These are phyloP conservation scores for Theileria annulata DNA, from an alignment of 169 alveolate species.

Conservation along the genomic window DNA sequence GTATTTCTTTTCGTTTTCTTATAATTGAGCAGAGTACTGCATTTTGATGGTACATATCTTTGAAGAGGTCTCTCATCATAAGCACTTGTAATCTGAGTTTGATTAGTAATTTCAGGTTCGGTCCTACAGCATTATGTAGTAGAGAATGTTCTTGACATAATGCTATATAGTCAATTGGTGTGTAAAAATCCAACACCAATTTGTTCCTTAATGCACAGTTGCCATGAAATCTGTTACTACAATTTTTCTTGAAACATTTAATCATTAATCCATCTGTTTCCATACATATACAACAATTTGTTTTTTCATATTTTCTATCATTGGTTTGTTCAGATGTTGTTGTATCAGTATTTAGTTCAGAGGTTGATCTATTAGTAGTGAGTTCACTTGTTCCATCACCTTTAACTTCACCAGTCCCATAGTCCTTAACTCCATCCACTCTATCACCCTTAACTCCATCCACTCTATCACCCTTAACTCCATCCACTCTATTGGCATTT, in stretches of 20 bases:
- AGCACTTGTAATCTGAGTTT: conserved; percentile 30
- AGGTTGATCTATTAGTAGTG: too few relatives aligned
- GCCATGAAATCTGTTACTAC: conserved; percentile 42
- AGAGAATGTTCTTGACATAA: conserved; percentile 57
- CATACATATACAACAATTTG: conserved; percentile 31
- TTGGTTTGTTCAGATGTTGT: too few relatives aligned
- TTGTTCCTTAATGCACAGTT: conserved; percentile 36
- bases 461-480: background rate
- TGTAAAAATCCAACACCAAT: conserved; percentile 40
- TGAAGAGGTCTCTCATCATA: conserved; percentile 23
- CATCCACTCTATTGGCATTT: background rate
- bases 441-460: background rate
- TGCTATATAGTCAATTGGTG: conserved; percentile 39
- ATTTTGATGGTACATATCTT: conserved; percentile 58
- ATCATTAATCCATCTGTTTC: conserved; percentile 28
- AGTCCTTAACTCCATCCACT: background rate
- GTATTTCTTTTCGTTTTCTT: conserved; percentile 71
- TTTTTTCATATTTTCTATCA: background rate
- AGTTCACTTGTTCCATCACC: too few relatives aligned
- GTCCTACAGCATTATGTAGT: conserved; percentile 42
- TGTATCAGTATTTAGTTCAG: too few relatives aligned
- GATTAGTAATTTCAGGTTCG: conserved; percentile 38
- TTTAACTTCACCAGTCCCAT: background rate
- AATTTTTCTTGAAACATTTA: conserved; percentile 38
- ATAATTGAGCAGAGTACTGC: conserved; percentile 64